Evolutionary conservation across 2,329 filamentous ascomycete genomes (phyloP), one percentile per base, ranked within the genome.

Genomic region (Chaetomium sp.): DNA sequence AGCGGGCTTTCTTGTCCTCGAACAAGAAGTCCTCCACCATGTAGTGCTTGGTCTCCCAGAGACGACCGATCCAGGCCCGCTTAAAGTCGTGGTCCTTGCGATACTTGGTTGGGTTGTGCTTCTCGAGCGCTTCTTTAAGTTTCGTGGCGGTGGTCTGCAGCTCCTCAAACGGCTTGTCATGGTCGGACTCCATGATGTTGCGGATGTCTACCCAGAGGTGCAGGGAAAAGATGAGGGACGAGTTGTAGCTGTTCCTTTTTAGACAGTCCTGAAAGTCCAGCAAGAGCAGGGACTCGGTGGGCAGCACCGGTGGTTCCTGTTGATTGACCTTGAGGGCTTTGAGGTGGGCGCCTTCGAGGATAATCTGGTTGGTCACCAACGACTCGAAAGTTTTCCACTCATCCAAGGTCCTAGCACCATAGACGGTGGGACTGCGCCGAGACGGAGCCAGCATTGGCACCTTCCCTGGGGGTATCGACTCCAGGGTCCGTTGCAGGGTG

Each of bases 171-270:
- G 69, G 57, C 33, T 54, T 50, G 45, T 42, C 35, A 23, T 56
- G 63, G 13, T 68, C 62, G 1, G 56, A 59, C n/a, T 75, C 75
- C 25, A 76, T 61, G 35, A 74, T 74, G 45, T 70, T 70, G 1
- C 74, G 74, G 33, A 76, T 74, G 33, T 76, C 73, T 33, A 73
- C 67, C 54, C 73, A 73, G 3, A 76, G 68, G 27, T 75, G 72
- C 16, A 73, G 62, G 6, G 70, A 71, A 25, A 77, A 74, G 21
- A 75, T 66, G 1, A 74, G 65, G 21, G 71, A 68, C 1, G 72
- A 71, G 9, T 68, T 64, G 21, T 72, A 70, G 0, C 57, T 16
- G 27, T 68, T 67, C 10, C 49, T 63, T 16, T 61, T 63, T 19
- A 74, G 63, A 9, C 70, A 67, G 16, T 71, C 35, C 35, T 73